These are phyloP conservation scores for Colletotrichum scovillei DNA, from an alignment of 2,329 filamentous ascomycete species.

Conservation along the genomic window DNA sequence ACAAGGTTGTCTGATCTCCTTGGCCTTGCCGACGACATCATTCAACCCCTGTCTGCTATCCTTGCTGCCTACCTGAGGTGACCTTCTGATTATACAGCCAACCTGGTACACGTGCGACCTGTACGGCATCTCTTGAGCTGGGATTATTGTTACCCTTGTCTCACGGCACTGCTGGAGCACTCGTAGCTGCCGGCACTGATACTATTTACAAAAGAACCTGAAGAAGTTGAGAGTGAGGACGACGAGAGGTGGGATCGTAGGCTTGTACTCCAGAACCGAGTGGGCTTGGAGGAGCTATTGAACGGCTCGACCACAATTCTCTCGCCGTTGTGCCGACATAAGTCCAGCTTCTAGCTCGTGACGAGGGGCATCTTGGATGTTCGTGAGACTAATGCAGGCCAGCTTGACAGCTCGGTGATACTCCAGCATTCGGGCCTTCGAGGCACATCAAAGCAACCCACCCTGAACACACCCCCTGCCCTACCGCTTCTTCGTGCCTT, in stretches of 20 bases:
- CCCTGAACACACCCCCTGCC: neutral
- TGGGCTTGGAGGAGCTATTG: neutral
- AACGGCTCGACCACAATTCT: neutral
- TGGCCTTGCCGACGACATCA: conserved; percentile 31
- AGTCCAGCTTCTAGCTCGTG: neutral
- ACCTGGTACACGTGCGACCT: conserved; percentile 4
- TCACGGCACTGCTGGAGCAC: neutral
- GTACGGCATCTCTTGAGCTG: conserved; percentile 10
- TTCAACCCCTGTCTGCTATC: conserved; percentile 20
- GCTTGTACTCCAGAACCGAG: neutral
- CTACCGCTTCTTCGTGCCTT: neutral
- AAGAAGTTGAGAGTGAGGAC: neutral
- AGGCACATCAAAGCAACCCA: conserved; percentile 23
- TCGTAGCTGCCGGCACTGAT: neutral
- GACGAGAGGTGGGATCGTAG: neutral
- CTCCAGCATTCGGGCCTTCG: conserved; percentile 33
- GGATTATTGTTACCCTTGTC: neutral
- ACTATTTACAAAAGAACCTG: neutral
- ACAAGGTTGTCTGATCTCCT: conserved; percentile 29
- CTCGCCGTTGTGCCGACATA: conserved; percentile 11
- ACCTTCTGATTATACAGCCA: neutral
- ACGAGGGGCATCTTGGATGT: conserved; percentile 6
- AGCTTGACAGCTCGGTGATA: conserved; percentile 32
- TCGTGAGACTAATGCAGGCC: conserved; percentile 26
- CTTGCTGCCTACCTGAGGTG: neutral